phyloP scores from a whole-genome alignment of 352 stramenopile genomes.

The Globisporangium irregulare region DNA sequence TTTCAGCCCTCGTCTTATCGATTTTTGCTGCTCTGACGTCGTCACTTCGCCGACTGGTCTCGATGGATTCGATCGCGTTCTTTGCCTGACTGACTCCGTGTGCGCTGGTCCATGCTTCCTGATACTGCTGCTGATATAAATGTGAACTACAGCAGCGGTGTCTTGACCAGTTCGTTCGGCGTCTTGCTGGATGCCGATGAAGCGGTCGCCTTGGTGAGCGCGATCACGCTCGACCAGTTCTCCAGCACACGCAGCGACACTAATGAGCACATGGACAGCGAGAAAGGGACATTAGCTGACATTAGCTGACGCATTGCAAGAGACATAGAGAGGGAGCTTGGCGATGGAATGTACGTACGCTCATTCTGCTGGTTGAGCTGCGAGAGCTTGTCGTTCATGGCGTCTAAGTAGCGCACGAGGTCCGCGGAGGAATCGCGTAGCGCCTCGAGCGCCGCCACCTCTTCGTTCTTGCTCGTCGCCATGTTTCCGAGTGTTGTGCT shows the following conservation, averaged over 20 bases:
- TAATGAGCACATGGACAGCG: conserved; percentile 14
- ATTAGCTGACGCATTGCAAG: neutral
- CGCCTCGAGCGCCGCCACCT: conserved; percentile 75
- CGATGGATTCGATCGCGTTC: neutral
- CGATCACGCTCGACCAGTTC: conserved; percentile 81
- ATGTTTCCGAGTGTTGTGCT: conserved; percentile 15
- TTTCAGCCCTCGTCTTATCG: conserved; percentile 7
- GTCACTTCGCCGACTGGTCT: neutral
- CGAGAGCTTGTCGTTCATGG: conserved; percentile 68
- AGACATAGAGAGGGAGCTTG: neutral
- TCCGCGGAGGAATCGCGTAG: conserved; percentile 74
- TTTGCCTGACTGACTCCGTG: neutral
- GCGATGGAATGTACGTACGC: conserved; percentile 28
- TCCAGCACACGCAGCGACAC: conserved; percentile 75
- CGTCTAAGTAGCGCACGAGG: conserved; percentile 71
- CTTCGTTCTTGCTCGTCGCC: conserved; percentile 65
- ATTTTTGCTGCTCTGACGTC: neutral
- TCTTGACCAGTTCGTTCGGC: conserved; percentile 59
- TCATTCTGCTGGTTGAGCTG: conserved; percentile 84
- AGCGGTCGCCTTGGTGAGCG: conserved; percentile 56
- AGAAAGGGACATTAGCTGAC: neutral
- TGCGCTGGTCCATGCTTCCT: neutral
- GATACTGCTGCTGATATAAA: neutral
- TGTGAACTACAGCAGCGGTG: conserved; percentile 26
- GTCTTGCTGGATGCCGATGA: conserved; percentile 27